Percentiles rank a stretch among this genome's conserved stretches.
Evolutionary conservation across 2,329 filamentous ascomycete genomes (phyloP).

Genomic region (Fusarium buharicum): DNA sequence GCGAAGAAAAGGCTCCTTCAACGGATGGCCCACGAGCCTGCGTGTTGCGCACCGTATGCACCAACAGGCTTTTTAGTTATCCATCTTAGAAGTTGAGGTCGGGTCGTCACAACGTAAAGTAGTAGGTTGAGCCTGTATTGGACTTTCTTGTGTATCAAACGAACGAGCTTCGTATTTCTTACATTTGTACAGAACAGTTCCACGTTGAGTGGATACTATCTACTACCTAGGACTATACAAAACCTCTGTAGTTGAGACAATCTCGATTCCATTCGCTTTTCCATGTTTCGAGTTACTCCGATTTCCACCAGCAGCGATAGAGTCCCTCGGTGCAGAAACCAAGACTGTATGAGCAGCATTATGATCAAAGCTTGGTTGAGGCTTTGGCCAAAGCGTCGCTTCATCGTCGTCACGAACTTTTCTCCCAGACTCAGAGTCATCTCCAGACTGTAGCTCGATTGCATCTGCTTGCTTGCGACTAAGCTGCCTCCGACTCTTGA

Average conservation of each 20-base stretch:
- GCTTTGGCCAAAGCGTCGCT: conserved; percentile 28
- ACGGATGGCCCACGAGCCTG: too few species aligned
- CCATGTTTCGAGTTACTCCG: not conserved
- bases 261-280: conserved; percentile 21
- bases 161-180: too few species aligned
- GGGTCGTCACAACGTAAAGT: too few species aligned
- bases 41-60: too few species aligned
- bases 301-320: not conserved
- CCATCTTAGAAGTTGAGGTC: too few species aligned
- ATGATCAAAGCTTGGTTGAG: conserved; percentile 11
- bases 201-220: too few species aligned
- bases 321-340: conserved; percentile 9
- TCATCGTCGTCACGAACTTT: conserved; percentile 35
- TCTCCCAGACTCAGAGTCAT: conserved; percentile 33
- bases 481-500: conserved; percentile 26
- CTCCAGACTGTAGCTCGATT: conserved; percentile 38
- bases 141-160: too few species aligned
- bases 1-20: too few species aligned
- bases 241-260: conserved; percentile 29
- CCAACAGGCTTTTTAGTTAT: too few species aligned
- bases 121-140: too few species aligned
- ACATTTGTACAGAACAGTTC: too few species aligned
- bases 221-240: conserved; percentile 27
- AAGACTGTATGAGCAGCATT: conserved; percentile 9
- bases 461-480: conserved; percentile 37